Percentiles rank a stretch among this genome's conserved stretches.
These are phyloP conservation scores for Chaetomiaceae sp. DNA, from an alignment of 2,329 filamentous ascomycete genomes.

Conservation along the genomic window DNA sequence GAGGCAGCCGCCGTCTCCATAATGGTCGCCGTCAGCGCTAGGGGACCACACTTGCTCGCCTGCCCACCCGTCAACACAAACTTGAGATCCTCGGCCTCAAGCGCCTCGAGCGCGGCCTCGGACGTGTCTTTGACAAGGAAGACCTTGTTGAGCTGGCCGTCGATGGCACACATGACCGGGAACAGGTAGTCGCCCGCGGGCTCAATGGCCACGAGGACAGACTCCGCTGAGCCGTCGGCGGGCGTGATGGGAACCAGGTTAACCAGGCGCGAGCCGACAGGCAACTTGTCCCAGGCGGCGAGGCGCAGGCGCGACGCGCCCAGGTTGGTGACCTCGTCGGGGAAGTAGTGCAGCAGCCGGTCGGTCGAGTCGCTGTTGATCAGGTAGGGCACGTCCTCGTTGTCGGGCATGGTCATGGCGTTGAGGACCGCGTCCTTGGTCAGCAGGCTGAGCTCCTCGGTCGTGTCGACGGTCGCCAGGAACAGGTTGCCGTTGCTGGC, in stretches of 20 bases:
- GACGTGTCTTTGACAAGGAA: background rate
- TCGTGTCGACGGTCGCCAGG: background rate
- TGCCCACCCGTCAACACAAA: slow-evolving; percentile 1
- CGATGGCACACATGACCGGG: slow-evolving; percentile 3
- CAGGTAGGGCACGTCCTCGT: background rate
- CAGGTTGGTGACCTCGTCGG: background rate
- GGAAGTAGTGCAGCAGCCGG: slow-evolving; percentile 5
- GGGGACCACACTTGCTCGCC: background rate
- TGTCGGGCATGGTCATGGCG: background rate
- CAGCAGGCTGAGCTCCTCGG: background rate
- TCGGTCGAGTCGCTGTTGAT: background rate
- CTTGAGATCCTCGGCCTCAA: slow-evolving; percentile 1
- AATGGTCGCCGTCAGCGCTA: background rate
- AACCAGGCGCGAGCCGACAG: background rate
- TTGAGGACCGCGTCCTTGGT: background rate
- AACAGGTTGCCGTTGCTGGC: slow-evolving; percentile 10
- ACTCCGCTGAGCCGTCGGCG: background rate
- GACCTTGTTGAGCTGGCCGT: background rate
- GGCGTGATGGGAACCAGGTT: background rate
- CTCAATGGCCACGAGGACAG: background rate
- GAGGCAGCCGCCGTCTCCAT: background rate
- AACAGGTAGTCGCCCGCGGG: background rate
- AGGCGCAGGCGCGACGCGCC: slow-evolving; percentile 4
- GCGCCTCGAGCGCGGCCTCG: background rate
- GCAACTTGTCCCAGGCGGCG: slow-evolving; percentile 1